A percentile compares a stretch with the other conserved stretches of the same genome.
phyloP scores from a whole-genome alignment of 1,284 basidiomycete genomes.

The Gymnopus androsaceus region DNA sequence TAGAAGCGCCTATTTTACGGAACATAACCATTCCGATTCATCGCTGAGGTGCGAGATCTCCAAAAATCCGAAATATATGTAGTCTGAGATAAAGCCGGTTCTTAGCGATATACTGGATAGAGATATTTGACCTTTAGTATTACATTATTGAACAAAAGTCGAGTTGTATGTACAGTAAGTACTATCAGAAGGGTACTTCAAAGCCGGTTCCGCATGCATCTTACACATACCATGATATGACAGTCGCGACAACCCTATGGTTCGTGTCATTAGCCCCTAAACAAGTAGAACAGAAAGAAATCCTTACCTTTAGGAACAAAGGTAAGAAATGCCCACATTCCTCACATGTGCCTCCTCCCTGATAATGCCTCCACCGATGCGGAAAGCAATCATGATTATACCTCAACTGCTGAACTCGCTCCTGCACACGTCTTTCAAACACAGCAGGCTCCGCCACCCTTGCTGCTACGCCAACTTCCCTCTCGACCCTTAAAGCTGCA shows the following conservation, averaged over 20 bases:
- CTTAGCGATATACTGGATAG: no score
- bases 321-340: constrained; percentile 40
- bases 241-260: constrained; percentile 34
- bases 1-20: no score
- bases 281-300: neutral
- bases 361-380: constrained; percentile 38
- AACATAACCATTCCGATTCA: no score
- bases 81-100: no score
- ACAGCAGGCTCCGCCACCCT: constrained; percentile 26
- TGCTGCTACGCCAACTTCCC: constrained; percentile 33
- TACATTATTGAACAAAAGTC: no score
- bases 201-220: constrained; percentile 36
- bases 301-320: constrained; percentile 36
- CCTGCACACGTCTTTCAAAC: constrained; percentile 31
- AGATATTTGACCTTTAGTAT: no score
- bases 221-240: constrained; percentile 33
- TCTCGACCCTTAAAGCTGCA: constrained; percentile 37
- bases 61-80: no score
- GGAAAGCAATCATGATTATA: constrained; percentile 47
- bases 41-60: no score
- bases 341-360: constrained; percentile 44
- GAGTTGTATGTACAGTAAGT: no score
- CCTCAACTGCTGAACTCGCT: constrained; percentile 39
- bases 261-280: neutral
- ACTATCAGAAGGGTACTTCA: neutral